phyloP scores from a whole-genome alignment of 1,284 basidiomycete genomes.

The Sporisorium reilianum region DNA sequence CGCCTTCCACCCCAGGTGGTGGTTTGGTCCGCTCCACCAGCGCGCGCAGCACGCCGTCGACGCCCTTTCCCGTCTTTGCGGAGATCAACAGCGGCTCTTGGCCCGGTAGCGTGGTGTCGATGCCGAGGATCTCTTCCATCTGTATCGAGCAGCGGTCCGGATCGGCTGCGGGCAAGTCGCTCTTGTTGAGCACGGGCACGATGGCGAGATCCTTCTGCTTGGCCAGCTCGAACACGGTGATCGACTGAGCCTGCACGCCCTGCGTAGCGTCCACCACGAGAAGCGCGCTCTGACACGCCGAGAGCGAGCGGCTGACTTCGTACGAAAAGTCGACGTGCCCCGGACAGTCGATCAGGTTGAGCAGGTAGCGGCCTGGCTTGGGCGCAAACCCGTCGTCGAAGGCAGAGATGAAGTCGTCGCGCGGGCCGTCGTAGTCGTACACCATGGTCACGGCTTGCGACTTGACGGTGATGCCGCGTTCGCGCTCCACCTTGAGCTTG shows the following conservation, averaged over 20 bases:
- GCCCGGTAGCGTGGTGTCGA: constrained; percentile 72
- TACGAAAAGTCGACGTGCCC: constrained; percentile 72
- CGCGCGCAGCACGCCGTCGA: constrained; percentile 80
- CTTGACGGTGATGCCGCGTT: constrained; percentile 89
- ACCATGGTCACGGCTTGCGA: constrained; percentile 68
- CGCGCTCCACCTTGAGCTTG: constrained; percentile 89
- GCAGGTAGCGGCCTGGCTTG: constrained; percentile 71
- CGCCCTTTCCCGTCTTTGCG: constrained; percentile 90
- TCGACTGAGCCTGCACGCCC: constrained; percentile 96
- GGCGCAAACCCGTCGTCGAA: constrained; percentile 49
- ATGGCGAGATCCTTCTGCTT: constrained; percentile 82
- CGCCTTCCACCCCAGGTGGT: constrained; percentile 49
- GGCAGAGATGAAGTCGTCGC: constrained; percentile 34
- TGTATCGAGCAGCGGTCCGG: constrained; percentile 49
- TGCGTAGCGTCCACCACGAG: constrained; percentile 93
- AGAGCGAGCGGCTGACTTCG: constrained; percentile 92
- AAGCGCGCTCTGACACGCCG: constrained; percentile 92
- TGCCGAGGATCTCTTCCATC: constrained; percentile 70
- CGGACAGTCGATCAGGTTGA: constrained; percentile 97
- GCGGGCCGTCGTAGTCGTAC: constrained; percentile 52
- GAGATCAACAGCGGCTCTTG: constrained; percentile 71
- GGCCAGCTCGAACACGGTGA: constrained; percentile 89
- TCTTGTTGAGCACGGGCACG: constrained; percentile 95
- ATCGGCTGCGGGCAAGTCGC: constrained; percentile 68
- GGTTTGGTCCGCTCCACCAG: constrained; percentile 78